Evolutionary conservation across 805 yeast species (phyloP), one percentile per base, ranked within the genome.

Genomic region (Saccharomycopsis malanga): DNA sequence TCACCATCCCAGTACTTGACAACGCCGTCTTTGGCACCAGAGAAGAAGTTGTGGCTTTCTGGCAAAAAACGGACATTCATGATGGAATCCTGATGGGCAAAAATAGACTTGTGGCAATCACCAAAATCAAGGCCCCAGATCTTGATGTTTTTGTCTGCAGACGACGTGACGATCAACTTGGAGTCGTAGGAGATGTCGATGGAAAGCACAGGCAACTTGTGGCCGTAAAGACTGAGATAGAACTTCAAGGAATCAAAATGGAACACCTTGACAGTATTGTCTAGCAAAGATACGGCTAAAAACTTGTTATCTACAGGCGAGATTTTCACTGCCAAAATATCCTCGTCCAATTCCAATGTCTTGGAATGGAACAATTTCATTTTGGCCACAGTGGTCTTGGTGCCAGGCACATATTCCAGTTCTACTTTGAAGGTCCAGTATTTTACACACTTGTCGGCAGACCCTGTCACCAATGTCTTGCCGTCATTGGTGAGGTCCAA

Each of bases 101-200:
- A 93, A 23, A 93, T 78, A 1, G 98, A 91, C 62, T 83, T 84
- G 65, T 93, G 98, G 71, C 98, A 93, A 65, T 93, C 99, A 66
- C 99, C 99, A 65, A 93, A 93, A 63, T 93, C 98, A 49, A 93
- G 69, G 44, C 99, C 99, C 99, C 99, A 93, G 49, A 93, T 84
- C 66, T 94, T 88, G 61, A 93, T 86, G 64, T 93, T 93, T 65
- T 93, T 93, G 66, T 93, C 99, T 0, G 98, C 98, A 1, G 97
- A 87, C 3, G 96, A 86, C 0, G 98, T 87, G 45, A 91, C 79
- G 52, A 93, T 74, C 56, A 93, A 63, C 64, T 93, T 91, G 34
- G 91, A 81, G 63, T 93, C 99, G 56, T 64, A 72, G 1, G 98
- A 86, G 38, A 93, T 88, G 61, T 93, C 98, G 55, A 93, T 77